phyloP scores from a whole-genome alignment of 2,329 filamentous ascomycete species.

The Hansfordia pulvinata region DNA sequence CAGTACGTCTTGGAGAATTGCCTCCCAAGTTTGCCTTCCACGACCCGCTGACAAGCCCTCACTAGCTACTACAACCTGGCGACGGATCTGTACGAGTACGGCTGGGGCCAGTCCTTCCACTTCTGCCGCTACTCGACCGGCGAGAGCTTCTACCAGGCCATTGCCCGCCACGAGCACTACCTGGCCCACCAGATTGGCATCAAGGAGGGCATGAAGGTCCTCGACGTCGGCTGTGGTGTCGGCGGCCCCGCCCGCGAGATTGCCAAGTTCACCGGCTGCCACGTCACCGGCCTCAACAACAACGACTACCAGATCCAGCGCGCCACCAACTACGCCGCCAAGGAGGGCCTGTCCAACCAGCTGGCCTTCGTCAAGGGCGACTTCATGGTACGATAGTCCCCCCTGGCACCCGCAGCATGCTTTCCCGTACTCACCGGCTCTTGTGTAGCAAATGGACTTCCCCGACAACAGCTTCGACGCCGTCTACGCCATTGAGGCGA shows the following conservation, averaged over 20 bases:
- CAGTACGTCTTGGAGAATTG: constrained; percentile 47
- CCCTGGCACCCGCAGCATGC: constrained; percentile 1
- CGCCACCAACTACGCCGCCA: constrained; percentile 70
- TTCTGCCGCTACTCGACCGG: constrained; percentile 86
- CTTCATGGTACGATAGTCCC: constrained; percentile 57
- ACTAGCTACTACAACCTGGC: constrained; percentile 86
- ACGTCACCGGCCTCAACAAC: constrained; percentile 92
- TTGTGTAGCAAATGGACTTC: constrained; percentile 74
- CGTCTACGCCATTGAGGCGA: constrained; percentile 95
- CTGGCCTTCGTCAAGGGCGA: constrained; percentile 85
- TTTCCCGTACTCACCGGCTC: background rate
- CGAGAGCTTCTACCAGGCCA: constrained; percentile 81
- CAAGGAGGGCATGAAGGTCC: constrained; percentile 72
- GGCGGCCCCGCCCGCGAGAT: constrained; percentile 93
- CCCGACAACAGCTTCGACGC: constrained; percentile 85
- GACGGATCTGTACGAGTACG: constrained; percentile 94
- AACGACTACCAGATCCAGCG: constrained; percentile 98
- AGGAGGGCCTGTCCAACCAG: constrained; percentile 70
- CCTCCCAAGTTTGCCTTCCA: background rate
- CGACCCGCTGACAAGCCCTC: constrained; percentile 1
- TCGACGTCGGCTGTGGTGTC: constrained; percentile 95
- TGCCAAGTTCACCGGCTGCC: constrained; percentile 82
- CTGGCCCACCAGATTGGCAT: constrained; percentile 82
- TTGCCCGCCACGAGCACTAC: constrained; percentile 96
- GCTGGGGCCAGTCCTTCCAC: constrained; percentile 93